Evolutionary conservation across 257 asterid species (phyloP), one percentile per base, ranked within the genome.

Genomic region (Lycium ferocissimum): DNA sequence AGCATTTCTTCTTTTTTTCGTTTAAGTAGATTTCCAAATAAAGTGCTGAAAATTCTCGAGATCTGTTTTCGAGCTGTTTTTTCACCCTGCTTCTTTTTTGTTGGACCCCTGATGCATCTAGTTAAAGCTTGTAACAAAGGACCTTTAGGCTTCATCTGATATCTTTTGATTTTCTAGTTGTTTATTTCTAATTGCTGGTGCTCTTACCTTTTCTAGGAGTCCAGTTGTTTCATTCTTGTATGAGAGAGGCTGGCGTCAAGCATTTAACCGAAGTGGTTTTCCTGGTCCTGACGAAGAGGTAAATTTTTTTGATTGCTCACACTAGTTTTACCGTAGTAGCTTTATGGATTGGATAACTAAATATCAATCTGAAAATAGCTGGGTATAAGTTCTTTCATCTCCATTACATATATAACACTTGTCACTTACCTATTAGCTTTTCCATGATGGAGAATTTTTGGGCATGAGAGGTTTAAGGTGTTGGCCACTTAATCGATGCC

Each of bases 281-380:
- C 99, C 99, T 81, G 99, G 99, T 85, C 98, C 95, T 15, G 97
- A 94, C 58, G 95, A 95, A 92, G 99, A 97, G 99, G 99, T 97
- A 91, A 88, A 33, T 18, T 0, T 58, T 18, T n/a, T 70, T 71
- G 61, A 9, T 40, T 83, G 84, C 80, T 85, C 6, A 69, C 80
- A 18, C 86, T 87, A 6, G 20, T 43, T 37, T 63, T 71, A 57
- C 79, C 67, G n/a, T 58, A 35, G 53, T 67, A 62, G 49, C 47
- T 80, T n/a, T 9, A 65, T 81, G 81, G 79, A 80, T 49, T 9
- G 17, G 40, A 14, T 20, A 26, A 84, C 56, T 78, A 45, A 40
- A 6, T 12, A 6, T 38, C 40, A 6, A 73, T 13, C 22, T 15
- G 43, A 45, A 72, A 72, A 17, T 10, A 45, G 58, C 63, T 40